These are phyloP conservation scores for Umbelopsis sp. DNA, from an alignment of 192 early-diverging fungal genomes.

Conservation along the genomic window DNA sequence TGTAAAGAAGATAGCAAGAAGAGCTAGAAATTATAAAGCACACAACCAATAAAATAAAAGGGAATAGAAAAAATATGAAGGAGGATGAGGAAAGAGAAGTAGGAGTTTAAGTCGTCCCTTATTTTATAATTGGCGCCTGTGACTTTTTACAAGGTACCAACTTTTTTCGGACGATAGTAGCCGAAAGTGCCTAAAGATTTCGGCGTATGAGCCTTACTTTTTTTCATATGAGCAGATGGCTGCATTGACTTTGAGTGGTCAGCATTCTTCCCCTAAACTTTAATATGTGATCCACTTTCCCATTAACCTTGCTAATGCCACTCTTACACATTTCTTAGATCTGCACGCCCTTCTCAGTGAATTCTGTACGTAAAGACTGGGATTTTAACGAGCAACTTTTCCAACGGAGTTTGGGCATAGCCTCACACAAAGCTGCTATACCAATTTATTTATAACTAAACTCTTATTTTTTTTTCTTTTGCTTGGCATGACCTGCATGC, in stretches of 20 bases:
- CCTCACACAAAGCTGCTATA: background rate
- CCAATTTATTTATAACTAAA: background rate
- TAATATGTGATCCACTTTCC: background rate
- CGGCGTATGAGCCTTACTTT: background rate
- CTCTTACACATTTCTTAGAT: background rate
- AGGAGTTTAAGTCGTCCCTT: background rate
- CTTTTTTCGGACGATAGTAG: background rate
- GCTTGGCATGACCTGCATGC: background rate
- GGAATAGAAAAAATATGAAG: slow-evolving; percentile 7
- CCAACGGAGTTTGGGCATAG: background rate
- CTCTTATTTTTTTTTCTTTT: background rate
- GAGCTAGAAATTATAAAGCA: background rate
- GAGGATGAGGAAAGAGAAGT: background rate
- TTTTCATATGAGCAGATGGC: slow-evolving; percentile 1
- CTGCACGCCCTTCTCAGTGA: slow-evolving; percentile 6
- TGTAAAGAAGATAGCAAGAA: background rate
- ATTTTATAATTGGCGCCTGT: background rate
- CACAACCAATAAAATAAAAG: background rate
- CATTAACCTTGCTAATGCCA: background rate
- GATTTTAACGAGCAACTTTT: background rate
- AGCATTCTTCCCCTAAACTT: background rate
- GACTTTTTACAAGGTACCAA: background rate
- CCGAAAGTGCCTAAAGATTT: background rate
- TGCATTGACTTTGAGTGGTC: background rate
- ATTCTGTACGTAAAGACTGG: slow-evolving; percentile 19